A percentile compares a stretch with the other conserved stretches of the same genome.
Conservation (phyloP, 2,329 filamentous ascomycete species). For the Esteya vermicola region DNA sequence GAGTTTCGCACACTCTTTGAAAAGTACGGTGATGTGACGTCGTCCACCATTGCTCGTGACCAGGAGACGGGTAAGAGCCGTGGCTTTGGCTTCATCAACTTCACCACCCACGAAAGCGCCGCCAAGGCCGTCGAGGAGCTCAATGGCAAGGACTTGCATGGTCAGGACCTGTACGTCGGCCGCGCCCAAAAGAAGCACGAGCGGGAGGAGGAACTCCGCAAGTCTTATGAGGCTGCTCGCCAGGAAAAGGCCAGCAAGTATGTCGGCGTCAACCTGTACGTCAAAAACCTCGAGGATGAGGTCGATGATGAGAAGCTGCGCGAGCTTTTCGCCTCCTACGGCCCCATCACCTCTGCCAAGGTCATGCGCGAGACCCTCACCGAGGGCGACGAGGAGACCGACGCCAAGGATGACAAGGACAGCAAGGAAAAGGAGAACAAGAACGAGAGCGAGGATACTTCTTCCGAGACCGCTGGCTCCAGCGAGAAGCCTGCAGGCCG, state of each 20-base stretch:
- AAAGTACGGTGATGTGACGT: slow-evolving; percentile 87
- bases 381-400: slow-evolving; percentile 41
- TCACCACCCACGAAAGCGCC: slow-evolving; percentile 78
- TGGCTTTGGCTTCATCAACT: slow-evolving; percentile 95
- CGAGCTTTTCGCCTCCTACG: slow-evolving; percentile 80
- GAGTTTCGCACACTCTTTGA: slow-evolving; percentile 91
- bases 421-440: slow-evolving; percentile 42
- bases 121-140: slow-evolving; percentile 78
- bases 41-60: slow-evolving; percentile 83
- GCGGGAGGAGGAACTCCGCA: slow-evolving; percentile 97
- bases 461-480: slow-evolving; percentile 36
- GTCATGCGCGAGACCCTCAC: slow-evolving; percentile 79
- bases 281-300: slow-evolving; percentile 97
- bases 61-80: slow-evolving; percentile 76
- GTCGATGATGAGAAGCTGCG: slow-evolving; percentile 97
- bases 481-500: slow-evolving; percentile 44
- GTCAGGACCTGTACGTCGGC: slow-evolving; percentile 93
- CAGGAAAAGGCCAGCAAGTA: slow-evolving; percentile 99
- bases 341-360: slow-evolving; percentile 95
- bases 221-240: slow-evolving; percentile 94
- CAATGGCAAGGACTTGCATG: slow-evolving; percentile 82
- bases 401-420: slow-evolving; percentile 44
- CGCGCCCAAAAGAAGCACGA: slow-evolving; percentile 99
- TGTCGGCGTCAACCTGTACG: slow-evolving; percentile 97
- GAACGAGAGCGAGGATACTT: slow-evolving; percentile 29